Conservation (phyloP, 164 flowering plant species). For the Piper betle region DNA sequence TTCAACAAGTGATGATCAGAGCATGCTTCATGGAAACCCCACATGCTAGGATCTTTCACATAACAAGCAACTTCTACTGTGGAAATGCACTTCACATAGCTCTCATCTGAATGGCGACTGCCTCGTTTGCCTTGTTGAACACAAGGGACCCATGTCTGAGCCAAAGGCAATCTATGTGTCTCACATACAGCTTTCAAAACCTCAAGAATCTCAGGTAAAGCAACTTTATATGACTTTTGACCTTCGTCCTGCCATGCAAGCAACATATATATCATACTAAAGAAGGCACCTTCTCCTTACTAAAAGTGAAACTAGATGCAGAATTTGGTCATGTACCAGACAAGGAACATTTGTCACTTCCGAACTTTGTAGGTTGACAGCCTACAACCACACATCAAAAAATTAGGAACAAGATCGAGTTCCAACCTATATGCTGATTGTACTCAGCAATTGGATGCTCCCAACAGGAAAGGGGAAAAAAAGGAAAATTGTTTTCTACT, state of each 20-base stretch:
- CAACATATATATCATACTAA: not conserved
- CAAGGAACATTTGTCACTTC: conserved; percentile 19
- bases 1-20: conserved; percentile 73
- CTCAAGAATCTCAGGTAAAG: conserved; percentile 48
- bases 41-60: conserved; percentile 30
- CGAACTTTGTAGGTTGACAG: conserved; percentile 69
- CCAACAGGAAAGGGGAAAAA: no score
- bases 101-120: conserved; percentile 58
- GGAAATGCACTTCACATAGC: conserved; percentile 49
- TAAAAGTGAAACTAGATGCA: conserved; percentile 3
- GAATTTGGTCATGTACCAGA: conserved; percentile 29
- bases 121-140: conserved; percentile 57
- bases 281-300: not conserved
- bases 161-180: conserved; percentile 64
- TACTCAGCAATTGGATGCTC: no score
- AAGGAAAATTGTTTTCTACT: no score
- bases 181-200: conserved; percentile 56
- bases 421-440: no score
- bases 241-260: conserved; percentile 25
- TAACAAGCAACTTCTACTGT: conserved; percentile 62
- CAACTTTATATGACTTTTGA: conserved; percentile 28
- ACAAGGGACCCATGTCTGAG: conserved; percentile 84
- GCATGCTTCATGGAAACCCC: conserved; percentile 81
- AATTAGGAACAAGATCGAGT: not conserved
- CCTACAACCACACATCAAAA: conserved; percentile 27